A percentile compares a stretch with the other conserved stretches of the same genome.
These are phyloP conservation scores for Symbiodinium pilosum DNA, from an alignment of 73 alveolate species.

Conservation along the genomic window DNA sequence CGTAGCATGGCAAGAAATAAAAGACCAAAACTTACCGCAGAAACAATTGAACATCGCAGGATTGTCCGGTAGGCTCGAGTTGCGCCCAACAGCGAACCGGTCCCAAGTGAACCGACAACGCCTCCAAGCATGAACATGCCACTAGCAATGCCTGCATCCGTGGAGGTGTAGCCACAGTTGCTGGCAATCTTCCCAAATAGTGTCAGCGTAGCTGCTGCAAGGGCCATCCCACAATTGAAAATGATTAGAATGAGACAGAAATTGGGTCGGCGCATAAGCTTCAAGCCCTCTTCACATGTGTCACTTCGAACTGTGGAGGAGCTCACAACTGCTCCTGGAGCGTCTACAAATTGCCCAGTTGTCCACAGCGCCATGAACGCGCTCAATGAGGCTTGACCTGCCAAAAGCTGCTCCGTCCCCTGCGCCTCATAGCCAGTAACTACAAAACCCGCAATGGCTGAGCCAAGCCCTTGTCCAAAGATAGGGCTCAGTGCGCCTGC, in stretches of 20 bases:
- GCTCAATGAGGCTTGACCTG: conserved; percentile 51
- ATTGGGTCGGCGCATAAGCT: conserved; percentile 14
- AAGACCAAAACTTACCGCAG: conserved; percentile 15
- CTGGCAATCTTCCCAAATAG: conserved; percentile 60
- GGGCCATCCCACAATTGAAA: conserved; percentile 88
- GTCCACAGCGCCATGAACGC: conserved; percentile 44
- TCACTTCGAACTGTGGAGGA: neutral
- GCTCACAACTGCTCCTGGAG: conserved; percentile 32
- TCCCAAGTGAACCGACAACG: conserved; percentile 32
- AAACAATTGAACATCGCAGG: conserved; percentile 16
- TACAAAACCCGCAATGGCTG: conserved; percentile 63
- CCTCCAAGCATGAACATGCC: conserved; percentile 91
- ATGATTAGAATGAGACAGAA: conserved; percentile 38
- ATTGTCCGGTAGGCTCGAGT: conserved; percentile 70
- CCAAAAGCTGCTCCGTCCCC: conserved; percentile 62
- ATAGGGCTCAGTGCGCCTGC: conserved; percentile 81
- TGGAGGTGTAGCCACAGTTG: conserved; percentile 56
- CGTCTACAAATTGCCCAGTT: conserved; percentile 27
- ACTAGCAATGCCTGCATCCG: conserved; percentile 79
- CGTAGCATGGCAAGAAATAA: conserved; percentile 62
- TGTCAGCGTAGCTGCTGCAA: conserved; percentile 83
- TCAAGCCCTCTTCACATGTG: neutral
- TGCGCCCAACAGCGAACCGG: conserved; percentile 58
- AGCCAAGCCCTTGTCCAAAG: conserved; percentile 70
- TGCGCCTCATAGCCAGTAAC: conserved; percentile 30